Percentiles rank a stretch among this genome's conserved stretches.
phyloP scores from a whole-genome alignment of 2,329 filamentous ascomycete genomes.

The Corinectria fuckeliana region DNA sequence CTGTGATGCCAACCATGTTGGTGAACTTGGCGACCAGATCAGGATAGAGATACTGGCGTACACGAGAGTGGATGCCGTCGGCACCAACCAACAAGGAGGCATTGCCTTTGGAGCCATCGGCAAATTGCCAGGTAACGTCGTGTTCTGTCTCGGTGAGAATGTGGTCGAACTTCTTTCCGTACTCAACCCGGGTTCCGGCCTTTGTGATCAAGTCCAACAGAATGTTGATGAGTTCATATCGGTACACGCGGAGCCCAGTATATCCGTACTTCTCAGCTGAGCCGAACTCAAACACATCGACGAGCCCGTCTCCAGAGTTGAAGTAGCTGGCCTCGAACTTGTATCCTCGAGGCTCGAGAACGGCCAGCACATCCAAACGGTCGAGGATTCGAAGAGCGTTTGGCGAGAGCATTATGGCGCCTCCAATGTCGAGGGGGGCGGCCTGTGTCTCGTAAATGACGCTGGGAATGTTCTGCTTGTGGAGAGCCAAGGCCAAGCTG shows the following conservation, averaged over 20 bases:
- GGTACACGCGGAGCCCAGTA: conserved; percentile 59
- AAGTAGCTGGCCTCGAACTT: conserved; percentile 60
- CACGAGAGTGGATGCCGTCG: conserved; percentile 65
- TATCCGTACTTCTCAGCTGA: conserved; percentile 57
- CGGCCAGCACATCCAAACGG: conserved; percentile 53
- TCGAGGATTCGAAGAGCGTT: conserved; percentile 64
- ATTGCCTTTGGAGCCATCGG: conserved; percentile 48
- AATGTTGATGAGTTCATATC: conserved; percentile 57
- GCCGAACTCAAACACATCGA: conserved; percentile 57
- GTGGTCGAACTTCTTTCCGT: conserved; percentile 54
- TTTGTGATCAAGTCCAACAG: conserved; percentile 50
- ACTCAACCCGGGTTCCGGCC: conserved; percentile 51
- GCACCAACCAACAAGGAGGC: conserved; percentile 60
- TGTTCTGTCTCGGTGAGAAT: conserved; percentile 49
- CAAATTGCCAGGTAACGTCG: conserved; percentile 54
- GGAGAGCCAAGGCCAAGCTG: conserved; percentile 59
- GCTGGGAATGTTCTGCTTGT: conserved; percentile 55
- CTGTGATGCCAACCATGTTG: conserved; percentile 51
- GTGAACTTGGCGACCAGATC: conserved; percentile 57
- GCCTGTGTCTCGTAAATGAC: conserved; percentile 59
- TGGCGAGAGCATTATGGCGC: conserved; percentile 65
- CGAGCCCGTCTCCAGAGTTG: conserved; percentile 42
- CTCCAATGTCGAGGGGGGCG: conserved; percentile 54
- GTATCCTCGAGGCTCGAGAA: conserved; percentile 53
- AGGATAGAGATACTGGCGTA: conserved; percentile 59